Percentiles rank a stretch among this genome's conserved stretches.
Evolutionary conservation across 495 filamentous ascomycete species (phyloP).

Genomic region (Penicillium coffeae): DNA sequence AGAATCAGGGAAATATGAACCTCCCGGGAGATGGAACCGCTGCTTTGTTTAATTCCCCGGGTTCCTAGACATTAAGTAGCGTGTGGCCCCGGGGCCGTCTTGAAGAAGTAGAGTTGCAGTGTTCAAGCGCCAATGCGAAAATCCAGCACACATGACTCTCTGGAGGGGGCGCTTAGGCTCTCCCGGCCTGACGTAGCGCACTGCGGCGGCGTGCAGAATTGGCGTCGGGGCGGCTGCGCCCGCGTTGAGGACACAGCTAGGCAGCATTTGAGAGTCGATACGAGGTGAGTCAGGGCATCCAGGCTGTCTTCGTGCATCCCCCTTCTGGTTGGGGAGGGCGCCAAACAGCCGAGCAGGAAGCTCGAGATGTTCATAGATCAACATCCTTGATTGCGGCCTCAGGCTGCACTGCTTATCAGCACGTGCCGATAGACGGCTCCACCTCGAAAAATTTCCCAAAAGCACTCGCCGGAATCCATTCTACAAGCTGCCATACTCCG

Average conservation of each 20-base stretch:
- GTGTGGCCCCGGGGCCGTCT: neutral
- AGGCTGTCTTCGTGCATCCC: neutral
- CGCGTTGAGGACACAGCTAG: neutral
- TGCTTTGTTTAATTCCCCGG: neutral
- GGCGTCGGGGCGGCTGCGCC: neutral
- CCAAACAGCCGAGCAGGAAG: too few species aligned
- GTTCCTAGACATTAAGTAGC: neutral
- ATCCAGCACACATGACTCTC: slow-evolving; percentile 39
- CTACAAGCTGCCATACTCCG: slow-evolving; percentile 30
- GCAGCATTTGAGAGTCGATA: neutral
- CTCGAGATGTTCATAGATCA: too few species aligned
- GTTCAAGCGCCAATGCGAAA: slow-evolving; percentile 5
- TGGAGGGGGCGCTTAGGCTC: slow-evolving; percentile 34
- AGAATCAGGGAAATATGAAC: too few species aligned
- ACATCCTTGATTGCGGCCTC: slow-evolving; percentile 11
- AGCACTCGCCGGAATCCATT: slow-evolving; percentile 15
- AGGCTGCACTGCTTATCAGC: slow-evolving; percentile 34
- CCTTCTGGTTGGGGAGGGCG: neutral
- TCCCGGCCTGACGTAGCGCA: slow-evolving; percentile 12
- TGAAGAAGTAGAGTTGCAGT: neutral
- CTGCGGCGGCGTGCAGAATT: neutral
- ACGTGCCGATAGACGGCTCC: slow-evolving; percentile 48
- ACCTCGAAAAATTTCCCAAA: slow-evolving; percentile 50
- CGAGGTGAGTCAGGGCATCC: too few species aligned
- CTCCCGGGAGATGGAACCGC: neutral